Evolutionary conservation across 139 green algal species (phyloP).

Genomic region (Chlamydomonas incerta): DNA sequence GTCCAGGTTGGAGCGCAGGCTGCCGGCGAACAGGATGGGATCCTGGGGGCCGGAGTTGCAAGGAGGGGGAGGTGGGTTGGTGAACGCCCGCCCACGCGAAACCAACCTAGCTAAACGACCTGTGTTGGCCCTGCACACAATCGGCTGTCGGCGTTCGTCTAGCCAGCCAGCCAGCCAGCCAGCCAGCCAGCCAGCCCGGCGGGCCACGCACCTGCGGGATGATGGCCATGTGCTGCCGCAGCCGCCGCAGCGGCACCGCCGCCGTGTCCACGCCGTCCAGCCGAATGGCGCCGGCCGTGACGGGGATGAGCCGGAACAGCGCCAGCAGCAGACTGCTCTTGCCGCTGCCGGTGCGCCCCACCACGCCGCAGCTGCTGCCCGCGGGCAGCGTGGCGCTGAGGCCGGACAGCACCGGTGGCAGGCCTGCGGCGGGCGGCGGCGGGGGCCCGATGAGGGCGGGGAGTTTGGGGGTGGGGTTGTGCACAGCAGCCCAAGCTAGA

Average conservation of each 20-base stretch:
- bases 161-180: too few relatives aligned
- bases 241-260: conserved; percentile 71
- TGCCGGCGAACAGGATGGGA: conserved; percentile 86
- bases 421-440: too few relatives aligned
- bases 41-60: conserved; percentile 33
- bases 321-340: conserved; percentile 87
- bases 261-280: conserved; percentile 83
- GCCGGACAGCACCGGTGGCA: conserved; percentile 76
- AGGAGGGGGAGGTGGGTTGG: neutral
- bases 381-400: conserved; percentile 71
- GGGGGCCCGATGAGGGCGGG: too few relatives aligned
- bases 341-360: conserved; percentile 84
- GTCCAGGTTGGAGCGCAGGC: conserved; percentile 86
- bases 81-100: neutral
- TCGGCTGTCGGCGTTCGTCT: neutral
- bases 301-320: conserved; percentile 86
- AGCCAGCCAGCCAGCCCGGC: neutral
- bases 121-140: too few relatives aligned
- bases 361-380: conserved; percentile 73
- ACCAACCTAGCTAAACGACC: too few relatives aligned
- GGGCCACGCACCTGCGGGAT: conserved; percentile 71
- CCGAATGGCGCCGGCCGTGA: conserved; percentile 71
- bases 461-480: too few relatives aligned
- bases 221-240: conserved; percentile 84
- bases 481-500: too few relatives aligned